Percentiles rank a stretch among this genome's conserved stretches.
phyloP scores from a whole-genome alignment of 2,329 filamentous ascomycete species.

The Ophiostoma angusticollis region DNA sequence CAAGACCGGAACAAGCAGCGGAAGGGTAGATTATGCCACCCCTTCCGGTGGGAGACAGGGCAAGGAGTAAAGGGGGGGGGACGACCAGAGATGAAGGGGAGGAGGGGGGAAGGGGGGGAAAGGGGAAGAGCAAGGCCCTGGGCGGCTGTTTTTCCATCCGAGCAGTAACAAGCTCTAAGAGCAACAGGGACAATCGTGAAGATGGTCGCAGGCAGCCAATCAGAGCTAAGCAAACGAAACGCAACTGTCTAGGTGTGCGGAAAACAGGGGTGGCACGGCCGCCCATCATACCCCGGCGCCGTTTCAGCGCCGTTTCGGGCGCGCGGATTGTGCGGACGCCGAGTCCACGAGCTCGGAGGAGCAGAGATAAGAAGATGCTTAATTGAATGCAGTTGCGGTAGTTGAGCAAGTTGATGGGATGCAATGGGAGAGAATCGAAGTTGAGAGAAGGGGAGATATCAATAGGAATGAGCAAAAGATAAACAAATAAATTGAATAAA shows the following conservation, averaged over 20 bases:
- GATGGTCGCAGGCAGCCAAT: not conserved
- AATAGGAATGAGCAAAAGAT: too few relatives aligned
- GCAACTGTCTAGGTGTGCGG: not conserved
- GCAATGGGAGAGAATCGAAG: too few relatives aligned
- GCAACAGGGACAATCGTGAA: conserved; percentile 1
- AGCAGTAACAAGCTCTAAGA: not conserved
- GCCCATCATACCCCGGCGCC: conserved; percentile 2
- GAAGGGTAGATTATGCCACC: not conserved
- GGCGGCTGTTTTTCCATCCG: conserved; percentile 5
- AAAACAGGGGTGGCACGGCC: conserved; percentile 9
- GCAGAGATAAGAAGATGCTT: too few relatives aligned
- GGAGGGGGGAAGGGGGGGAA: not conserved
- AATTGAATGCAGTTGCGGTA: too few relatives aligned
- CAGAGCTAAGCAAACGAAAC: too few relatives aligned
- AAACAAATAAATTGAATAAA: too few relatives aligned
- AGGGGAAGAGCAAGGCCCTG: not conserved
- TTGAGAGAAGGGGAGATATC: too few relatives aligned
- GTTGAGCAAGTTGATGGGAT: too few relatives aligned
- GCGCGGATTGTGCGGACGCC: conserved; percentile 12
- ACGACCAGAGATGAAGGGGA: conserved; percentile 1
- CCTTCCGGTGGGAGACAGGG: not conserved
- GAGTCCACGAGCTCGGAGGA: too few relatives aligned
- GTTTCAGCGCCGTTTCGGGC: conserved; percentile 18
- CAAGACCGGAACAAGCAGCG: conserved; percentile 4
- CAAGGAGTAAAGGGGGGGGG: not conserved